Base-by-base conservation (phyloP, 2,329 filamentous ascomycete species). In the Epichloe elymi region DNA sequence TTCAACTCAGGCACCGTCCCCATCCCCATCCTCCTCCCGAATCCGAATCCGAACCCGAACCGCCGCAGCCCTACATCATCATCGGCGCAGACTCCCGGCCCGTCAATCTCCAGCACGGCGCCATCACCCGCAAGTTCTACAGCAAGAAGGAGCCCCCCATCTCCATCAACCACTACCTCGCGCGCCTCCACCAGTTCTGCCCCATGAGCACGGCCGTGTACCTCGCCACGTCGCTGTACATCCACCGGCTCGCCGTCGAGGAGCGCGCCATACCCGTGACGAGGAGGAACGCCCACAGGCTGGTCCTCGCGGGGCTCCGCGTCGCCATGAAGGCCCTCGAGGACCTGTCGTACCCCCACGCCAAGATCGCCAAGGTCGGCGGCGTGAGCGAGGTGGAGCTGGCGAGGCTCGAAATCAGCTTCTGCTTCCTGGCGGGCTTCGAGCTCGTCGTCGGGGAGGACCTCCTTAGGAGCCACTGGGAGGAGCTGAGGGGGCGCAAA, bases 321-420 rank as follows among this genome's bases (percentile, higher is more conserved):
- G 86, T 96, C 3, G 89, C 91, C 14, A 93, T 90, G 79, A 98
- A 97, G 70, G 87, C 88, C 0, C 71, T 96, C n/a, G 91, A 98
- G 66, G 91, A 97, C 65, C 76, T 91, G 50, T 86, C 84, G 58
- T 95, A 94, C 69, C 80, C 87, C 8, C 91, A 96, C 68, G 76
- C 76, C 53, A 85, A 88, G 51, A 82, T 96, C 57, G 83, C 91
- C 17, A 85, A 83, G 57, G 90, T 97, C 1, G 91, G 93, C 41
- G 91, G 91, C 17, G 88, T 97, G 15, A 87, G 80, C 61, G 85
- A 87, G 63, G 71, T 74, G 17, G 89, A 97, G 67, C 75, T 98
- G 48, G 85, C 86, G 40, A 78, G 86, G 53, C 70, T 97, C 41
- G 93, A 97, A 71, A 86, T 97, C 54, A 89, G 85, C 60, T 91